Percentiles rank a stretch among this genome's conserved stretches.
phyloP scores from a whole-genome alignment of 768 basidiomycete species.

The Mycena rosella region DNA sequence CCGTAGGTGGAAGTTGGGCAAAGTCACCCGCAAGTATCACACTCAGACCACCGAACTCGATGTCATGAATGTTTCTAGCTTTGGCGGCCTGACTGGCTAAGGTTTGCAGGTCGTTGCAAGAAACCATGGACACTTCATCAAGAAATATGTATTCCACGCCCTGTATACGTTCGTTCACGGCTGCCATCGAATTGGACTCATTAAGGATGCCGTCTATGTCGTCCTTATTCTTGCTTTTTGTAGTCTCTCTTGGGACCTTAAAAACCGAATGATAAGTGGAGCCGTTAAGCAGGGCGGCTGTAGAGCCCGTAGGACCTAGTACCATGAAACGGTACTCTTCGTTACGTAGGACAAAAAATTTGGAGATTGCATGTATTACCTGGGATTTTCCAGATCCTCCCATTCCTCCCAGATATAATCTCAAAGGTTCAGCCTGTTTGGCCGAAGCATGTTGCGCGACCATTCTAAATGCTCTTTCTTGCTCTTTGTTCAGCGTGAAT shows the following conservation, averaged over 20 bases:
- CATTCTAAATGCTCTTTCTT: conserved; percentile 47
- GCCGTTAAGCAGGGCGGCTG: conserved; percentile 47
- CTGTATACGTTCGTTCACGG: conserved; percentile 3
- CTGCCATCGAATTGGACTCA: neutral
- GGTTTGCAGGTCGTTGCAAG: conserved; percentile 38
- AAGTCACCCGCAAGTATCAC: conserved; percentile 51
- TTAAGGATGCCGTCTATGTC: conserved; percentile 5
- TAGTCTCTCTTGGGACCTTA: neutral
- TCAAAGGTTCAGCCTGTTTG: conserved; percentile 31
- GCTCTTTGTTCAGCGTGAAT: conserved; percentile 46
- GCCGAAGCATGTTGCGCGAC: conserved; percentile 40
- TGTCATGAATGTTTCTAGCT: conserved; percentile 23
- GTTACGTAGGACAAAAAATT: conserved; percentile 37
- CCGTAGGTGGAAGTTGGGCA: conserved; percentile 45
- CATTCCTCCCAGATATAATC: conserved; percentile 50
- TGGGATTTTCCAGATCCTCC: conserved; percentile 49
- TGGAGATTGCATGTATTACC: conserved; percentile 42
- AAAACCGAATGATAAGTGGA: conserved; percentile 44
- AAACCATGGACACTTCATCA: conserved; percentile 51
- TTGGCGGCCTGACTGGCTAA: conserved; percentile 39
- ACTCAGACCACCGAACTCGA: conserved; percentile 46
- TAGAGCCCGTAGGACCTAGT: conserved; percentile 49
- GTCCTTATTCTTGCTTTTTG: neutral
- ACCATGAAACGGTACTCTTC: conserved; percentile 40
- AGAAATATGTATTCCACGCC: conserved; percentile 25